Evolutionary conservation across 805 yeast genomes (phyloP), one percentile per base, ranked within the genome.

Genomic region (Myxozyma neglecta): DNA sequence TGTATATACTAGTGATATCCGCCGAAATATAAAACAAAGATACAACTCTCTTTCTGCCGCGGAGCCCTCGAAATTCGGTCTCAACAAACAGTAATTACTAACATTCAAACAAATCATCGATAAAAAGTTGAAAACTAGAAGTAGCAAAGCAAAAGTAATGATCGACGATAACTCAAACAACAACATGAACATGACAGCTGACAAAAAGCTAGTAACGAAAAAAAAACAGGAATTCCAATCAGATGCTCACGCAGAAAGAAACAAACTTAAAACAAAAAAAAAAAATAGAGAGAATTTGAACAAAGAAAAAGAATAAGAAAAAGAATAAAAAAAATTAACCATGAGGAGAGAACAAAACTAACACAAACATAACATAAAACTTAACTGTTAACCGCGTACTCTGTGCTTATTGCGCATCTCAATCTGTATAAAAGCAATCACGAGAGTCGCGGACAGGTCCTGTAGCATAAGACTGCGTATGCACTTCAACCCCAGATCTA

Each of bases 31-130:
- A 24, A 24, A 24, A 24, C 29, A 24, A 24, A 24, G 29, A 24
- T 24, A n/a, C 44, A n/a, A 18, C 44, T 40, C 44, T 40, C 44
- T 13, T 16, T 29, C 35, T 10, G 37, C 32, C 50, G 35, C 34
- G 55, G 46, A 29, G 55, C 55, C 55, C 55, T 51, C 55, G 55
- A 24, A 24, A 24, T 24, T 24, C 29, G 29, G 29, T 24, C 29
- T 24, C 29, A 24, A 24, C 29, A 24, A 24, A 24, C 29, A 24
- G 29, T 24, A 24, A 53, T 40, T 11, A 9, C 11, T 14, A 52
- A 52, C 18, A 52, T 10, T 9, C 40, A 52, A 43, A 36, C 43
- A 50, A 9, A n/a, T 14, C 37, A 39, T 24, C 20, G 29, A 29
- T 6, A 40, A 36, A 18, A 18, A 29, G 39, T 7, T 51, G 29